A percentile compares a stretch with the other conserved stretches of the same genome.
These are phyloP conservation scores for Eucalyptus dawsonii DNA, from an alignment of 345 rosid genomes.

Conservation along the genomic window DNA sequence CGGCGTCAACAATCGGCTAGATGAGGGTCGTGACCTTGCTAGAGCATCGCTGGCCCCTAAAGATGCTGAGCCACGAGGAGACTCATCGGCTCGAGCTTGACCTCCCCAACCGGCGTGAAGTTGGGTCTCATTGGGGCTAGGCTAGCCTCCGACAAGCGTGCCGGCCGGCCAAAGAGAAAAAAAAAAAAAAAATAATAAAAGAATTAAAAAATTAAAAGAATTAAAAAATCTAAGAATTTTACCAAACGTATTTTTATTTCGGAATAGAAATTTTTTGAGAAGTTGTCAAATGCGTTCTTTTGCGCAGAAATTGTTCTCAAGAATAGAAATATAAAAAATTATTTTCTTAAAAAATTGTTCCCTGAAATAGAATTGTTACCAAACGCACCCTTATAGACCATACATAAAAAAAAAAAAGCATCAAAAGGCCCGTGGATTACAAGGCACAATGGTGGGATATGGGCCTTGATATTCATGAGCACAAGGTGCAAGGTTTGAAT, in stretches of 20 bases:
- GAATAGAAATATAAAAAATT: rapidly evolving
- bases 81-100: rapidly evolving
- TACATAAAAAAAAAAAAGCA: neutral
- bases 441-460: neutral
- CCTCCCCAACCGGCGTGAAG: no score
- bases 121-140: no score
- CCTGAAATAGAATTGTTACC: rapidly evolving
- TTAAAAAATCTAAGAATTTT: no score
- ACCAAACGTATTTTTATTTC: rapidly evolving
- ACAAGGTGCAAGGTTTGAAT: neutral
- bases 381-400: no score
- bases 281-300: rapidly evolving
- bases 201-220: no score
- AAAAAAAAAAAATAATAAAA: no score
- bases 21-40: rapidly evolving
- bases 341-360: no score
- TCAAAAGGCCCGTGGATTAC: neutral
- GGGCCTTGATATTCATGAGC: neutral
- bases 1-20: rapidly evolving
- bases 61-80: rapidly evolving
- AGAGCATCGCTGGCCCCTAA: no score
- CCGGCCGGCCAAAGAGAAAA: no score
- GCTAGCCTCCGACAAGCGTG: no score
- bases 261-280: no score
- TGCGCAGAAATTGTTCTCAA: no score